These are phyloP conservation scores for Helotiales sp. DNA, from an alignment of 2,329 filamentous ascomycete species.

Conservation along the genomic window DNA sequence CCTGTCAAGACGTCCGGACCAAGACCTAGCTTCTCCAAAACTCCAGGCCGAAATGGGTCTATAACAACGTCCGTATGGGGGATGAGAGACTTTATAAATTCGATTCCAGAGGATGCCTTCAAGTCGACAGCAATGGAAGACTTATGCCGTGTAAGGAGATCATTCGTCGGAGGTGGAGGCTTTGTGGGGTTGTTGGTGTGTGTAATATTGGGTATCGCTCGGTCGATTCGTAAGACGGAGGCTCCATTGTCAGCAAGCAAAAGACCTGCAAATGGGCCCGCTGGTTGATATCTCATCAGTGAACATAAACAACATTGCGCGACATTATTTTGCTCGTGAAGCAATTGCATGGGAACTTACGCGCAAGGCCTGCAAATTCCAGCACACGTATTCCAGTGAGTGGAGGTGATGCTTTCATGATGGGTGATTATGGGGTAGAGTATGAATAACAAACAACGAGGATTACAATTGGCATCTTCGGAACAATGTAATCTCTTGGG, in stretches of 20 bases:
- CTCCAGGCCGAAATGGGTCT: conserved; percentile 89
- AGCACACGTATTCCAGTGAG: conserved; percentile 61
- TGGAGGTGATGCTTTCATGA: conserved; percentile 39
- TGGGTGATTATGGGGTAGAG: not conserved
- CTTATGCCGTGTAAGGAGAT: conserved; percentile 81
- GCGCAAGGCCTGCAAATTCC: conserved; percentile 64
- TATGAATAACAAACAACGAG: not conserved
- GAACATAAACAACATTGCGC: too few species aligned
- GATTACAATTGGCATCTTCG: not conserved
- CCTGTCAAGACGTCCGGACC: conserved; percentile 65
- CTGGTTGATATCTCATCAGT: conserved; percentile 1
- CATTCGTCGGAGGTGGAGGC: conserved; percentile 53
- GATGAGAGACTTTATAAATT: conserved; percentile 66
- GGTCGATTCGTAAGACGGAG: conserved; percentile 83
- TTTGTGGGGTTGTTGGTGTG: conserved; percentile 39
- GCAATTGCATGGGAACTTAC: conserved; percentile 40
- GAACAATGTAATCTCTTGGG: not conserved
- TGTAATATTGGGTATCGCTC: conserved; percentile 46
- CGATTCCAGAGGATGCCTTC: conserved; percentile 63
- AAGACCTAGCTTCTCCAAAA: conserved; percentile 81
- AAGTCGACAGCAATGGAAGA: conserved; percentile 78
- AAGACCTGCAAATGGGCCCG: conserved; percentile 85
- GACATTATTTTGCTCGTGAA: too few species aligned
- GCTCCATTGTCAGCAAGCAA: conserved; percentile 89
- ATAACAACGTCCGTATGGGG: conserved; percentile 74